Evolutionary conservation across 352 stramenopile genomes (phyloP).

Genomic region (Aphanomyces euteiches): DNA sequence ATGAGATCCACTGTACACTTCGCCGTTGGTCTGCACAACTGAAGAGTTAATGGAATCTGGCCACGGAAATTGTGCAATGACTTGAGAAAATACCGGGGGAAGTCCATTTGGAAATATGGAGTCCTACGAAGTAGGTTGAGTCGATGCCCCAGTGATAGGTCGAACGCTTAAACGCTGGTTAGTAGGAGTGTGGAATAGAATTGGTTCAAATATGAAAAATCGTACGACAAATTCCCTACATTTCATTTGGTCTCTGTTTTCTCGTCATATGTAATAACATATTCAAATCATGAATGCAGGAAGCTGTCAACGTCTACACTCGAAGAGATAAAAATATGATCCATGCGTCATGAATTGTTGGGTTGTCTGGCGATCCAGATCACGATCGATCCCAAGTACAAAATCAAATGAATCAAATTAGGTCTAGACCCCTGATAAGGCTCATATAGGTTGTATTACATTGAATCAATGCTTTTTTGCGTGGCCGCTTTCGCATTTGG

Average conservation of each 20-base stretch:
- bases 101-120: slow-evolving; percentile 43
- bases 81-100: slow-evolving; percentile 54
- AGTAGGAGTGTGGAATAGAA: too few relatives aligned
- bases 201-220: too few relatives aligned
- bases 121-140: slow-evolving; percentile 58
- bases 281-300: too few relatives aligned
- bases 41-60: slow-evolving; percentile 80
- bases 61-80: slow-evolving; percentile 62
- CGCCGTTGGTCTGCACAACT: slow-evolving; percentile 79
- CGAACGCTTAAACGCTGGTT: slow-evolving; percentile 73
- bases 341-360: not conserved
- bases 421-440: not conserved
- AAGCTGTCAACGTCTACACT: slow-evolving; percentile 71
- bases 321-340: slow-evolving; percentile 1
- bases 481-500: slow-evolving; percentile 2
- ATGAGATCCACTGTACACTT: slow-evolving; percentile 65
- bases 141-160: slow-evolving; percentile 44
- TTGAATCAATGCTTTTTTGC: not conserved
- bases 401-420: slow-evolving; percentile 3
- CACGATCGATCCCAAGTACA: not conserved
- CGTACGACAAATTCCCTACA: too few relatives aligned
- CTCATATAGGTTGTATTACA: slow-evolving; percentile 3
- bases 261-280: too few relatives aligned
- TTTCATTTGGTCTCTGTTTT: too few relatives aligned
- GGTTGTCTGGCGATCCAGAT: not conserved